Base-by-base conservation (phyloP, 1,284 basidiomycete genomes). In the Sporisorium sorghi region DNA sequence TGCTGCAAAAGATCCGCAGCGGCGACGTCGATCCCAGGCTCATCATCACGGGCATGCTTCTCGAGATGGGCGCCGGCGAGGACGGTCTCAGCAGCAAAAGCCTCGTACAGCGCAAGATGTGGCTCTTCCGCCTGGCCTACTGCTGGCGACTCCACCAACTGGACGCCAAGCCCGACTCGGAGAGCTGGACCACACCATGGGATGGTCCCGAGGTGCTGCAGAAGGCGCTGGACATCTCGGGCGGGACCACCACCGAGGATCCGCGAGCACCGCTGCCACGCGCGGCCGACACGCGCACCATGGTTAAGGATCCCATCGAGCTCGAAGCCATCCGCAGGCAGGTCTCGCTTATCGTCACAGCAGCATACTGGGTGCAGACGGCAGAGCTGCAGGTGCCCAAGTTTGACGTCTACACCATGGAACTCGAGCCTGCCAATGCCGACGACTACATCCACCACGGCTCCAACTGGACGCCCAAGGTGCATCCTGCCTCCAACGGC, bases 371-470 rank as follows among this genome's bases (percentile, higher is more conserved):
- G 73, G 58, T 76, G 32, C 69, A 72, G 53, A 72, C 73, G 14
- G 56, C 65, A 15, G 73, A 72, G 44, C 48, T 76, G 69, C 69
- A 72, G 49, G 60, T 70, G 46, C 73, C 73, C 50, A 60, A 64
- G 11, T 78, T 79, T 19, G 70, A 77, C 46, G 26, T 78, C 39
- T 72, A 69, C 33, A 64, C 54, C 12, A 69, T 76, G 51, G 63
- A 72, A 42, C 46, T 78, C 19, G 69, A 74, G n/a, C 67, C 60
- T 0, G 61, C 66, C 15, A 54, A 40, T 26, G 59, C 58, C 19
- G 78, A 79, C 50, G 69, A 79, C 39, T 65, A 48, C 32, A 79
- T 79, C 35, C 78, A 79, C 47, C 58, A 63, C n/a, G 67, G 64
- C n/a, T 76, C 72, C 37, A 71, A 72, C 17, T 78, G 78, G 78